Evolutionary conservation across 2,329 filamentous ascomycete species (phyloP).

Genomic region (Aspergillus melleus): DNA sequence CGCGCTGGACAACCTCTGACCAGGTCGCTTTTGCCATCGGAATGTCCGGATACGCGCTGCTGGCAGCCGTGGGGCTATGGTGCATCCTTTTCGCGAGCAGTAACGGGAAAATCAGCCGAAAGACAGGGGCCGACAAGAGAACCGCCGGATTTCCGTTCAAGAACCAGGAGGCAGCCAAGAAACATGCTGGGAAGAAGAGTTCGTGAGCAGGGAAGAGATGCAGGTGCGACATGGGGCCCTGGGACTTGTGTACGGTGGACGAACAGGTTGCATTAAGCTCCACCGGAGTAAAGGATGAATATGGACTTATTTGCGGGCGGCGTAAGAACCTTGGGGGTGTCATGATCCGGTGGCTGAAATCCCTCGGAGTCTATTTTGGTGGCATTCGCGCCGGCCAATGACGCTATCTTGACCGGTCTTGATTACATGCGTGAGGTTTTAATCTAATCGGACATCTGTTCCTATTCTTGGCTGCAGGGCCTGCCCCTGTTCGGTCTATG

Average conservation of each 20-base stretch:
- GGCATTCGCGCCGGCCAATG: not conserved
- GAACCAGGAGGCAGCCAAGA: conserved; percentile 60
- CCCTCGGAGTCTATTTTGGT: not conserved
- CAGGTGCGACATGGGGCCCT: not conserved
- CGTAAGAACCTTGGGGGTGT: not conserved
- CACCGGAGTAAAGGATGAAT: not conserved
- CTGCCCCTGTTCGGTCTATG: not conserved
- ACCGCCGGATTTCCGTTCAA: conserved; percentile 66
- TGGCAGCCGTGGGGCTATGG: conserved; percentile 67
- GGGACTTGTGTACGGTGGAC: not conserved
- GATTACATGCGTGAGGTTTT: not conserved
- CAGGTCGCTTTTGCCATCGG: conserved; percentile 63
- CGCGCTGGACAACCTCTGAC: conserved; percentile 58
- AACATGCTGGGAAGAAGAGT: conserved; percentile 37
- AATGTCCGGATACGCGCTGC: conserved; percentile 54
- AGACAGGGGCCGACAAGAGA: conserved; percentile 67
- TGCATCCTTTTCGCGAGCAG: conserved; percentile 60
- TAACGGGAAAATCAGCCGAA: conserved; percentile 58
- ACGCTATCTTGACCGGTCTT: not conserved
- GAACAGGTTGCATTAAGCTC: not conserved
- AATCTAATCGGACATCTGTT: not conserved
- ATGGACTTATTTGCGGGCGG: not conserved
- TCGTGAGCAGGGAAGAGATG: not conserved
- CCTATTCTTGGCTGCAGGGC: not conserved
- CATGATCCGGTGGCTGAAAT: conserved; percentile 6